These are phyloP conservation scores for Coemansia sp. DNA, from an alignment of 192 early-diverging fungal genomes.

Conservation along the genomic window DNA sequence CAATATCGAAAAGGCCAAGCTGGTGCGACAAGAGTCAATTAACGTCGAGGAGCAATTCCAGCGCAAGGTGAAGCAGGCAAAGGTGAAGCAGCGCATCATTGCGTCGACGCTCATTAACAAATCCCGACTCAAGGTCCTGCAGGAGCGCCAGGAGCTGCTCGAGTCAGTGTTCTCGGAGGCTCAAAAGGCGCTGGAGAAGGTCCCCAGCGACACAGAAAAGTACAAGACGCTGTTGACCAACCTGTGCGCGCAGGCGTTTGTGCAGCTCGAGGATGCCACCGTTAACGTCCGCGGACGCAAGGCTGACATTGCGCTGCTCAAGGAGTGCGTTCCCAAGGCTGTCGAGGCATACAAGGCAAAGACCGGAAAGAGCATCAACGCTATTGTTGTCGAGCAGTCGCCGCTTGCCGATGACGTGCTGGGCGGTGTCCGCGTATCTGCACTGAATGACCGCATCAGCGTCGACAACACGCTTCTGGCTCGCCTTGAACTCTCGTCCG, in stretches of 20 bases:
- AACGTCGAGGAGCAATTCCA: conserved; percentile 95
- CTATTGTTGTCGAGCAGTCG: conserved; percentile 55
- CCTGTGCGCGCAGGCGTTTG: conserved; percentile 70
- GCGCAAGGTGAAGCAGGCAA: conserved; percentile 96
- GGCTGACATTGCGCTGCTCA: conserved; percentile 65
- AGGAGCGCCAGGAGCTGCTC: conserved; percentile 84
- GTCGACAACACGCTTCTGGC: conserved; percentile 90
- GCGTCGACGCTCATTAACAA: conserved; percentile 97
- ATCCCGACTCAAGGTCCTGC: conserved; percentile 84
- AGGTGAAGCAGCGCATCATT: conserved; percentile 92
- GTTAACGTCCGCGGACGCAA: conserved; percentile 73
- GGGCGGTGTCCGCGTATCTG: conserved; percentile 86
- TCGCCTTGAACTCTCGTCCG: conserved; percentile 79
- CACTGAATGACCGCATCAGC: conserved; percentile 74
- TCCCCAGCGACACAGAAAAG: conserved; percentile 61
- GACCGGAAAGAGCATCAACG: conserved; percentile 40
- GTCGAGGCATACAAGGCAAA: conserved; percentile 60
- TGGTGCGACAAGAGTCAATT: conserved; percentile 95
- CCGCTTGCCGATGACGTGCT: conserved; percentile 75
- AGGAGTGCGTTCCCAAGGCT: conserved; percentile 56
- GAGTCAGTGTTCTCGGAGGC: conserved; percentile 80
- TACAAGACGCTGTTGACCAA: conserved; percentile 73
- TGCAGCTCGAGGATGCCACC: conserved; percentile 80
- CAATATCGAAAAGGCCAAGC: conserved; percentile 98
- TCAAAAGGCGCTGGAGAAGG: conserved; percentile 57